These are phyloP conservation scores for Boletus coccyginus DNA, from an alignment of 768 basidiomycete species.

Conservation along the genomic window DNA sequence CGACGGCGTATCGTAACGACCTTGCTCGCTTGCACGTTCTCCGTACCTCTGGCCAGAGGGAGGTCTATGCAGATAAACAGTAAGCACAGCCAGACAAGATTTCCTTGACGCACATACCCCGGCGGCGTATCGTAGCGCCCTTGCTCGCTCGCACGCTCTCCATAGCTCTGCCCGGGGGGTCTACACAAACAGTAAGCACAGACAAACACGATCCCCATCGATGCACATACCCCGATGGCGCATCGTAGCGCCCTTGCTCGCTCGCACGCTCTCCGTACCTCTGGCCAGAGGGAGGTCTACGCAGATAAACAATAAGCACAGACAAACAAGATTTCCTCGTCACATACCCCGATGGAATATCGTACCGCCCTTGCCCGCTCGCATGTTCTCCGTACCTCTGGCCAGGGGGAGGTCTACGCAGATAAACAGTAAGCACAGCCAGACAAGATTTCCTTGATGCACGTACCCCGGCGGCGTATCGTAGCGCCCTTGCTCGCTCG, in stretches of 20 bases:
- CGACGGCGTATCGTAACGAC: background rate
- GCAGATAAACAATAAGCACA: background rate
- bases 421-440: no score
- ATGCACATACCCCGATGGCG: background rate
- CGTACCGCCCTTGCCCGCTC: constrained; percentile 6
- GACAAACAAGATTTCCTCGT: background rate
- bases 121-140: constrained; percentile 7
- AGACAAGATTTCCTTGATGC: background rate
- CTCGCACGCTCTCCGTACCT: background rate
- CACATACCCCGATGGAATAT: constrained; percentile 5
- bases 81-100: background rate
- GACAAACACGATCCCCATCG: background rate
- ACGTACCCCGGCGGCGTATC: constrained; percentile 10
- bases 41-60: background rate
- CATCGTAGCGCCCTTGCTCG: constrained; percentile 2
- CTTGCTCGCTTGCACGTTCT: background rate
- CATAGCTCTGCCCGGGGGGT: background rate
- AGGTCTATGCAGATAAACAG: background rate
- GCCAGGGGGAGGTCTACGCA: no score
- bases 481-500: constrained; percentile 1
- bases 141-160: background rate
- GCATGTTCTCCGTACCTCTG: background rate
- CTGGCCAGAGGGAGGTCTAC: background rate
- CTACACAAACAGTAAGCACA: no score
- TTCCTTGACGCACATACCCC: background rate